These are phyloP conservation scores for Rhodocollybia butyracea DNA, from an alignment of 768 basidiomycete species.

Conservation along the genomic window DNA sequence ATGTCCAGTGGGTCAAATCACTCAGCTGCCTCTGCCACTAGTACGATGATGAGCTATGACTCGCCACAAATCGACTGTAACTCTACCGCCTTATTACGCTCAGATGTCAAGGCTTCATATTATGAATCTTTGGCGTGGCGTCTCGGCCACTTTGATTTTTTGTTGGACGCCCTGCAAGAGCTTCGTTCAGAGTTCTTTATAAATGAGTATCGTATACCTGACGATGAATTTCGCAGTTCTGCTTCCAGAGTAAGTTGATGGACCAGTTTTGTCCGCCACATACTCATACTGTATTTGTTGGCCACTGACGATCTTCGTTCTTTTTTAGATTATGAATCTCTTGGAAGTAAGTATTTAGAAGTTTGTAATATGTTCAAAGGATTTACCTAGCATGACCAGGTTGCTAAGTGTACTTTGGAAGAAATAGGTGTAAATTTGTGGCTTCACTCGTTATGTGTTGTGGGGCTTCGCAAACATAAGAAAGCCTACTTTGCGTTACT, in stretches of 20 bases:
- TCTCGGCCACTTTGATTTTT: not conserved
- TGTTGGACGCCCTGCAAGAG: not conserved
- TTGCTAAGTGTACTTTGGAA: conserved; percentile 1
- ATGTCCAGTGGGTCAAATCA: too few relatives aligned
- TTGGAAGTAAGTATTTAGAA: not conserved
- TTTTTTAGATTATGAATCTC: conserved; percentile 2
- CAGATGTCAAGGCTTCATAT: not conserved
- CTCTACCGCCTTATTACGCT: not conserved
- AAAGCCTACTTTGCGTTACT: conserved; percentile 6
- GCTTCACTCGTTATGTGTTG: conserved; percentile 1
- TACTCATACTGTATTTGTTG: not conserved
- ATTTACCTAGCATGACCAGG: not conserved
- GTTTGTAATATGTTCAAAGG: not conserved
- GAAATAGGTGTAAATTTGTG: not conserved
- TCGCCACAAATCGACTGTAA: not conserved
- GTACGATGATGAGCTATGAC: not conserved
- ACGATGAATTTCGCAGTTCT: not conserved
- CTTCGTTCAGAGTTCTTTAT: conserved; percentile 1
- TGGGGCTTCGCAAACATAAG: conserved; percentile 2
- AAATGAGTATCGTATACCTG: not conserved
- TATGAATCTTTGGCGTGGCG: conserved; percentile 2
- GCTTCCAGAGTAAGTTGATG: conserved; percentile 1
- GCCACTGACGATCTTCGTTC: not conserved
- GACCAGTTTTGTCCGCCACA: not conserved
- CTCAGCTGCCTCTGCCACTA: not conserved